Conservation (phyloP, 2,329 filamentous ascomycete species). For the Aaosphaeria arxii region DNA sequence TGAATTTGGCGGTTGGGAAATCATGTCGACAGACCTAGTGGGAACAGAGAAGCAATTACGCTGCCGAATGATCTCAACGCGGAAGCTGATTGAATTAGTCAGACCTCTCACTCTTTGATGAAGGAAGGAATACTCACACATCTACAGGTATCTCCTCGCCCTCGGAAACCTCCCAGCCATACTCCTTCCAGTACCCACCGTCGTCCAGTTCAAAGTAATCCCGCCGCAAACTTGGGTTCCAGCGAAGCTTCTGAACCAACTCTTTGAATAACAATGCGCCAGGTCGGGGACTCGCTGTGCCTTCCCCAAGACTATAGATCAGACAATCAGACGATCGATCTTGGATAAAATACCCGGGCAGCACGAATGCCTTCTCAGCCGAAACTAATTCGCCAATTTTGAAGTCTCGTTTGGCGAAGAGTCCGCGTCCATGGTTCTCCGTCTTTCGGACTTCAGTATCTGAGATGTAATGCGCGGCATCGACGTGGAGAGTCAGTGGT, state of each 20-base stretch:
- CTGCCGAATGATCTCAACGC: conserved; percentile 42
- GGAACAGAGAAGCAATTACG: conserved; percentile 46
- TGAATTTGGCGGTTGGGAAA: conserved; percentile 8
- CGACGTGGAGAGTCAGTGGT: conserved; percentile 18
- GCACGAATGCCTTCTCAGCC: conserved; percentile 54
- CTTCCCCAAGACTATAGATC: conserved; percentile 19
- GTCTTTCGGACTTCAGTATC: conserved; percentile 36
- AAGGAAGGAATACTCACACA: conserved; percentile 19
- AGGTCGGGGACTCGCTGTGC: conserved; percentile 30
- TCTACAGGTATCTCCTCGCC: conserved; percentile 38
- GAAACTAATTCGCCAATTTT: conserved; percentile 52
- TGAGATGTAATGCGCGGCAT: conserved; percentile 19
- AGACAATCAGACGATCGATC: conserved; percentile 16
- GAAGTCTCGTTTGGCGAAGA: conserved; percentile 50
- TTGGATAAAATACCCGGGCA: conserved; percentile 37
- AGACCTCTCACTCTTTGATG: not conserved
- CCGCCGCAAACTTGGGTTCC: conserved; percentile 36
- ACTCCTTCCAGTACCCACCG: conserved; percentile 25
- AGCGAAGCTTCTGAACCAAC: conserved; percentile 47
- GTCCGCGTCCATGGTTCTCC: conserved; percentile 43
- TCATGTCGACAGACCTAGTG: conserved; percentile 13
- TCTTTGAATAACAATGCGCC: conserved; percentile 41
- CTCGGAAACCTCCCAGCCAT: conserved; percentile 32
- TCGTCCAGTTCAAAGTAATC: conserved; percentile 33
- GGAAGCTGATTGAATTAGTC: conserved; percentile 30